Conservation (phyloP, 352 stramenopile genomes). For the Globisporangium heterothallicum region DNA sequence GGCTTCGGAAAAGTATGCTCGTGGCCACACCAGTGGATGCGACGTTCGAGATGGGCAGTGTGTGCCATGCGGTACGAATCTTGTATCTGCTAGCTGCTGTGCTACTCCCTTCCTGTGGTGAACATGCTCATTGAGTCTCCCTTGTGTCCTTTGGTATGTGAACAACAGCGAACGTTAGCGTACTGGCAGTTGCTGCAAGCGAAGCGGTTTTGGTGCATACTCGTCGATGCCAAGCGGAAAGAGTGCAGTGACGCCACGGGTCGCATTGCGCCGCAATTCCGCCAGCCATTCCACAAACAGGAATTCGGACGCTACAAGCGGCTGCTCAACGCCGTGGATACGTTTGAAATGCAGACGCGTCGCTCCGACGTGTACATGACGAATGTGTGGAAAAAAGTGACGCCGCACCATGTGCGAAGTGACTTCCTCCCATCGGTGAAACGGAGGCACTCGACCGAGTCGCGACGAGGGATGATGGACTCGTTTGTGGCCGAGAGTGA, state of each 20-base stretch:
- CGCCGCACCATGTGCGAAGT: slow-evolving; percentile 31
- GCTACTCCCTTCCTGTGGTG: not conserved
- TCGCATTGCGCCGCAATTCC: slow-evolving; percentile 34
- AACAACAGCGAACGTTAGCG: slow-evolving; percentile 65
- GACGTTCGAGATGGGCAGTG: slow-evolving; percentile 69
- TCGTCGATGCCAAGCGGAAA: slow-evolving; percentile 61
- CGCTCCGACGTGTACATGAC: slow-evolving; percentile 27
- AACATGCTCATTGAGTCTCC: too few species aligned
- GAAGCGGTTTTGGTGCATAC: slow-evolving; percentile 74
- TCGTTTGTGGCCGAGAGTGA: slow-evolving; percentile 57
- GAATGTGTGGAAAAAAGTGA: slow-evolving; percentile 70
- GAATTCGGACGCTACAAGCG: slow-evolving; percentile 79
- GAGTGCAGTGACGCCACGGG: slow-evolving; percentile 32
- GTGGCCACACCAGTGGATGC: slow-evolving; percentile 22
- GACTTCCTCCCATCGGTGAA: slow-evolving; percentile 35
- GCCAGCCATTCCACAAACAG: slow-evolving; percentile 42
- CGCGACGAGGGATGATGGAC: slow-evolving; percentile 49
- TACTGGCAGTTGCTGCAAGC: slow-evolving; percentile 81
- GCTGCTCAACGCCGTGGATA: slow-evolving; percentile 54
- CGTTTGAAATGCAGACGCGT: slow-evolving; percentile 53
- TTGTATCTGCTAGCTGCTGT: not conserved
- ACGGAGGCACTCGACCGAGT: slow-evolving; percentile 3
- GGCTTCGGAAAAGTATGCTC: slow-evolving; percentile 31
- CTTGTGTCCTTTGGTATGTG: too few species aligned
- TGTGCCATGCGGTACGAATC: slow-evolving; percentile 66